These are phyloP conservation scores for Daphne laureola DNA, from an alignment of 441 rosid genomes.

Conservation along the genomic window DNA sequence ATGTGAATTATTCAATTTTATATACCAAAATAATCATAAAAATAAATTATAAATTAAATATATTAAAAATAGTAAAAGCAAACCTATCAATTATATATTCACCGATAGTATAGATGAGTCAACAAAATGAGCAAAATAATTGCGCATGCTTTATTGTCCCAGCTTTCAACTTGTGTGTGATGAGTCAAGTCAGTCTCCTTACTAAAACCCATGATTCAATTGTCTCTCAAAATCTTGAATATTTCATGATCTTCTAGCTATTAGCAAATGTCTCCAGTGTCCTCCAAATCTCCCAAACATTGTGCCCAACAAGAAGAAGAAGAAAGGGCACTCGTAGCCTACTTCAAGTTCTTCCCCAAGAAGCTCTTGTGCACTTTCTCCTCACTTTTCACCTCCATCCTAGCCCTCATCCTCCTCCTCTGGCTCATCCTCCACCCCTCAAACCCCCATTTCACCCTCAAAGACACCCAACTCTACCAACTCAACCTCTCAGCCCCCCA, in stretches of 20 bases:
- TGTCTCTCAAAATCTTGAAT: too few species aligned
- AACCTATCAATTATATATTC: too few species aligned
- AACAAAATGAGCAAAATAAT: conserved; percentile 19
- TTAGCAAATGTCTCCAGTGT: conserved; percentile 51
- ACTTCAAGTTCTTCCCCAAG: conserved; percentile 28
- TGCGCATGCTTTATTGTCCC: conserved; percentile 22
- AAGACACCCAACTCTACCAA: conserved; percentile 35
- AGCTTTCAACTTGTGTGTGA: too few species aligned
- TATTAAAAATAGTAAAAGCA: too few species aligned
- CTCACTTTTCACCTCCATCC: conserved; percentile 28
- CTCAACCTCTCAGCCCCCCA: conserved; percentile 43
- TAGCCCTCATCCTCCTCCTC: conserved; percentile 31
- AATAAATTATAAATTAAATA: too few species aligned
- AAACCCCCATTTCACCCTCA: conserved; percentile 49
- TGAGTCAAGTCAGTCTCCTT: too few species aligned
- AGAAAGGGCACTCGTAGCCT: conserved; percentile 12
- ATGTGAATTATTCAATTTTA: too few species aligned
- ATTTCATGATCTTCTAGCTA: too few species aligned
- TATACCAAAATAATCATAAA: too few species aligned
- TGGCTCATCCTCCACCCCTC: conserved; percentile 55
- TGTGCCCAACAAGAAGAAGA: conserved; percentile 23
- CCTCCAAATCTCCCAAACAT: conserved; percentile 45
- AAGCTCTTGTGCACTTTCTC: conserved; percentile 34
- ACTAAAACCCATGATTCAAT: too few species aligned
- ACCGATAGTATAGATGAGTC: too few species aligned